A percentile compares a stretch with the other conserved stretches of the same genome.
Evolutionary conservation across 164 flowering plant species (phyloP).

Genomic region (Houttuynia cordata): DNA sequence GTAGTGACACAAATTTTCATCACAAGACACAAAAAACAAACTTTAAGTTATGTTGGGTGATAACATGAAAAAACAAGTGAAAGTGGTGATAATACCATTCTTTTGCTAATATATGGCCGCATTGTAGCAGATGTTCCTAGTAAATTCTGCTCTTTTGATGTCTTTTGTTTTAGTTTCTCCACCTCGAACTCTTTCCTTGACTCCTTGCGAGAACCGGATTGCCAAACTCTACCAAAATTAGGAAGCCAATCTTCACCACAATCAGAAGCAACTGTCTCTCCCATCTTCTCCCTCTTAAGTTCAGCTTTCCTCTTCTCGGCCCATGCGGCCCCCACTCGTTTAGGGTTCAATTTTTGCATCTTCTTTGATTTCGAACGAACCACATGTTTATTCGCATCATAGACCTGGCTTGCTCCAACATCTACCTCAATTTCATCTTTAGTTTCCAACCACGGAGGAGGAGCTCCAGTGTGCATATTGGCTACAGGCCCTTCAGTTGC

Average conservation of each 20-base stretch:
- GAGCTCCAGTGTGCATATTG: constrained; percentile 88
- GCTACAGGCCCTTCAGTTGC: constrained; percentile 20
- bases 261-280: constrained; percentile 36
- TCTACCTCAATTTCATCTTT: constrained; percentile 21
- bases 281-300: constrained; percentile 77
- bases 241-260: constrained; percentile 83
- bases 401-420: constrained; percentile 10
- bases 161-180: constrained; percentile 27
- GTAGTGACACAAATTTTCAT: no score
- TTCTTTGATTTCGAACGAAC: constrained; percentile 21
- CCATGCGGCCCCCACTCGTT: constrained; percentile 97
- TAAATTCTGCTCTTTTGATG: constrained; percentile 17
- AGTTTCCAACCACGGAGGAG: constrained; percentile 78
- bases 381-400: constrained; percentile 3
- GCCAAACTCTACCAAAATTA: constrained; percentile 96
- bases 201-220: constrained; percentile 82
- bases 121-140: constrained; percentile 27
- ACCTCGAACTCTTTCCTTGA: constrained; percentile 75
- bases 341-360: constrained; percentile 56
- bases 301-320: constrained; percentile 83
- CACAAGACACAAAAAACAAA: background rate
- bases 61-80: background rate
- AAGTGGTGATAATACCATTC: constrained; percentile 40
- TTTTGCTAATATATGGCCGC: constrained; percentile 76
- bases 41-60: background rate